phyloP scores from a whole-genome alignment of 495 filamentous ascomycete species.

The Penicillium cosmopolitanum region DNA sequence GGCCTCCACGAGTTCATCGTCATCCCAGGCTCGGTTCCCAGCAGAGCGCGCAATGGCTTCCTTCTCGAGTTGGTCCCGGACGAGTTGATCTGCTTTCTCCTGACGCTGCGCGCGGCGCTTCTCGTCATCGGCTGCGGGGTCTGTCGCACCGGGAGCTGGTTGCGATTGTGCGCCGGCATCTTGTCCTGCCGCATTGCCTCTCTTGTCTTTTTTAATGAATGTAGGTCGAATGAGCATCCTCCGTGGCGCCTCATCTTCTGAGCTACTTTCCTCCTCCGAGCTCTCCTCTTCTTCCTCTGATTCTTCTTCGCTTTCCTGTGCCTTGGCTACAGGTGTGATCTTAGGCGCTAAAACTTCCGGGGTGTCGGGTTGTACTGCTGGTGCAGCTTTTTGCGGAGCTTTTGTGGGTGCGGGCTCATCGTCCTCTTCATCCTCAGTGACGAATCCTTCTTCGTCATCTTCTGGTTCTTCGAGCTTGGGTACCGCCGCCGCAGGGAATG shows the following conservation, averaged over 20 bases:
- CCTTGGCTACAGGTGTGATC: slow-evolving; percentile 2
- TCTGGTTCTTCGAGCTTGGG: slow-evolving; percentile 36
- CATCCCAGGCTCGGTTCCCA: slow-evolving; percentile 84
- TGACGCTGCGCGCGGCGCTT: slow-evolving; percentile 56
- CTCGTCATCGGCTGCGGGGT: slow-evolving; percentile 59
- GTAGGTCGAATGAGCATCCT: slow-evolving; percentile 82
- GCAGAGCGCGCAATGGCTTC: slow-evolving; percentile 73
- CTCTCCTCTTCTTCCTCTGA: slow-evolving; percentile 52
- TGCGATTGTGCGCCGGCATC: slow-evolving; percentile 19
- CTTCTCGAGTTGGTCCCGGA: slow-evolving; percentile 86
- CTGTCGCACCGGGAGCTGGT: slow-evolving; percentile 40
- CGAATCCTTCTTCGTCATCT: slow-evolving; percentile 74
- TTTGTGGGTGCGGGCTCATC: slow-evolving; percentile 27
- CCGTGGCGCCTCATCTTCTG: slow-evolving; percentile 75
- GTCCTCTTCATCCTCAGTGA: slow-evolving; percentile 67
- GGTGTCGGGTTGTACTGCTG: slow-evolving; percentile 16
- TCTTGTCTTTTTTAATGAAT: slow-evolving; percentile 84
- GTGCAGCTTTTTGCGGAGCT: slow-evolving; percentile 37
- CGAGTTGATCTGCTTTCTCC: slow-evolving; percentile 71
- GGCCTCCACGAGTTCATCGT: slow-evolving; percentile 67
- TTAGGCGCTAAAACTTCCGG: slow-evolving; percentile 9
- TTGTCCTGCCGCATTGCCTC: slow-evolving; percentile 43
- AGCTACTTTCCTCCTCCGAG: slow-evolving; percentile 60
- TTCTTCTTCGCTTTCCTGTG: slow-evolving; percentile 64
- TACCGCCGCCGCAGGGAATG: slow-evolving; percentile 48